Evolutionary conservation across 805 yeast genomes (phyloP).

Genomic region (Lachancea nothofagi): DNA sequence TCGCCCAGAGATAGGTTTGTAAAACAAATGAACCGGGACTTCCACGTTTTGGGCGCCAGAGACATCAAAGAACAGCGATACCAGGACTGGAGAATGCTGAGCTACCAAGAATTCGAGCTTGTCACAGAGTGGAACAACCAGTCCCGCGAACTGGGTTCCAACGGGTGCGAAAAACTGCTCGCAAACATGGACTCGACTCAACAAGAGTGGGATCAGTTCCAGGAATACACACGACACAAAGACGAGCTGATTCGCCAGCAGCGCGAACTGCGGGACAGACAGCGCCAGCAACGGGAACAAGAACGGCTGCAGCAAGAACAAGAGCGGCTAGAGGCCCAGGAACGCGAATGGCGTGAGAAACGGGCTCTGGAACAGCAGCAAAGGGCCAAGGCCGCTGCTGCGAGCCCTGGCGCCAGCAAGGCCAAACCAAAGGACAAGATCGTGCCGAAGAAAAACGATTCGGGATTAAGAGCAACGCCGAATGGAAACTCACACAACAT

Average conservation of each 20-base stretch:
- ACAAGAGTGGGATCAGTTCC: conserved; percentile 27
- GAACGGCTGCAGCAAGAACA: conserved; percentile 7
- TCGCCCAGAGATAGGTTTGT: conserved; percentile 13
- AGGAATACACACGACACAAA: conserved; percentile 14
- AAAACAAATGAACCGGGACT: conserved; percentile 18
- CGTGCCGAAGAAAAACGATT: background rate
- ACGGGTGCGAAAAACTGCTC: conserved; percentile 17
- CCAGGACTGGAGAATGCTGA: conserved; percentile 34
- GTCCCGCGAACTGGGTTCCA: conserved; percentile 24
- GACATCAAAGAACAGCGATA: conserved; percentile 25
- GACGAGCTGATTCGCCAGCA: conserved; percentile 11
- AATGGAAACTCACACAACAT: too few relatives aligned
- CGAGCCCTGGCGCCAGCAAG: background rate
- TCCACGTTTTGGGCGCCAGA: conserved; percentile 18
- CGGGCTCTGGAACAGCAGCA: conserved; percentile 9
- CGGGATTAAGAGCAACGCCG: conserved; percentile 3
- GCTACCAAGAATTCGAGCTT: conserved; percentile 34
- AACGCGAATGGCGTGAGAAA: background rate
- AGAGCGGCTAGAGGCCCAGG: conserved; percentile 2
- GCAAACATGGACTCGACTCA: conserved; percentile 18
- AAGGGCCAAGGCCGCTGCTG: conserved; percentile 4
- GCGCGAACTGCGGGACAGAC: conserved; percentile 12
- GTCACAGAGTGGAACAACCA: conserved; percentile 33
- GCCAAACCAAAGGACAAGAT: conserved; percentile 7
- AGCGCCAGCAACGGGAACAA: conserved; percentile 7